Conservation (phyloP, 345 rosid species). For the Populus ilicifolia region DNA sequence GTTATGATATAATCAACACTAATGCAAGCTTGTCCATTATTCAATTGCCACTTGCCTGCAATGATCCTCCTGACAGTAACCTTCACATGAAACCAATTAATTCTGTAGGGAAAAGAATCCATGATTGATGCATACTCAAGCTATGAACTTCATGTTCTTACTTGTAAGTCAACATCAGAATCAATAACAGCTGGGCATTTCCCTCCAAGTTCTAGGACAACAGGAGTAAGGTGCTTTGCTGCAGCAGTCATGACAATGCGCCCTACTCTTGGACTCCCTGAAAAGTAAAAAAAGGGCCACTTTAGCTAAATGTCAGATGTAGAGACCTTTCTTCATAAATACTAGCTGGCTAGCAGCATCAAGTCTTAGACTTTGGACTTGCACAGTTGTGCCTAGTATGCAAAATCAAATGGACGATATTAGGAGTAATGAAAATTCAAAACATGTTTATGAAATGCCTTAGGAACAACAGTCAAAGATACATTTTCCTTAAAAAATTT, state of each 20-base stretch:
- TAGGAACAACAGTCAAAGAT: not conserved
- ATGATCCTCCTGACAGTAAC: conserved; percentile 47
- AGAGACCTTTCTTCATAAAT: not conserved
- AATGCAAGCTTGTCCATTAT: conserved; percentile 53
- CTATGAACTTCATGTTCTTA: conserved; percentile 2
- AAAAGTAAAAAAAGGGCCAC: not conserved
- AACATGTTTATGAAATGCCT: not conserved
- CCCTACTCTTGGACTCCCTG: conserved; percentile 47
- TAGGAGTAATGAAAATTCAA: not conserved
- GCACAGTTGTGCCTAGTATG: not conserved
- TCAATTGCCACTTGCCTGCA: conserved; percentile 51
- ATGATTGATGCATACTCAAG: not conserved
- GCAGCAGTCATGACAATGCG: conserved; percentile 57
- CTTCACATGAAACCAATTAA: conserved; percentile 16
- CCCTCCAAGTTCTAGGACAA: conserved; percentile 51
- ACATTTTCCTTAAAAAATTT: not conserved
- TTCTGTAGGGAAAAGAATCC: not conserved
- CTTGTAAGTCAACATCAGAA: conserved; percentile 37
- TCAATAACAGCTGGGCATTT: conserved; percentile 58
- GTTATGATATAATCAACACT: conserved; percentile 49
- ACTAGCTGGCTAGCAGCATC: not conserved
- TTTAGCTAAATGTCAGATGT: not conserved
- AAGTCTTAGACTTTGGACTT: not conserved
- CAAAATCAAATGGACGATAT: not conserved
- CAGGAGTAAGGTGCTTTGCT: conserved; percentile 52